Conservation (phyloP, 2,329 filamentous ascomycete genomes). For the Penicillium sp. region DNA sequence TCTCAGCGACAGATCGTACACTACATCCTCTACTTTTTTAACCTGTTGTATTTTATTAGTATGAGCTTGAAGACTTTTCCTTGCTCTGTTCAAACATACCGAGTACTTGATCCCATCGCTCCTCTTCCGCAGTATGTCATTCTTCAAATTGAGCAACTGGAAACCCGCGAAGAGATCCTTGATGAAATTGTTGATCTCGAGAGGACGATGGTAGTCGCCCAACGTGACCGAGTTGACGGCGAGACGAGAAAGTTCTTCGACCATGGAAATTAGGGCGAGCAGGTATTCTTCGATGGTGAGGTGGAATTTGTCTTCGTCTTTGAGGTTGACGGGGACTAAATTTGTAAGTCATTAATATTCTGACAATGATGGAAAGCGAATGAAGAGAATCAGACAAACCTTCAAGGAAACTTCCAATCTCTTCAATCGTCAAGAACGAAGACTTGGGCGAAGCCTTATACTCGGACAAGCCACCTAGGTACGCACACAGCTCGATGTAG, state of each 20-base stretch:
- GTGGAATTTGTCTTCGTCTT: slow-evolving; percentile 86
- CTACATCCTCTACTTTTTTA: slow-evolving; percentile 96
- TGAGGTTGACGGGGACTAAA: slow-evolving; percentile 83
- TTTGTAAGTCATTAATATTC: not conserved
- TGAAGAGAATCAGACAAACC: slow-evolving; percentile 47
- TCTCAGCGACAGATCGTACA: slow-evolving; percentile 87
- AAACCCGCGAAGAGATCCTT: slow-evolving; percentile 95
- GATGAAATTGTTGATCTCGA: slow-evolving; percentile 86
- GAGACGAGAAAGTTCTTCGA: slow-evolving; percentile 85
- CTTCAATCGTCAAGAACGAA: slow-evolving; percentile 79
- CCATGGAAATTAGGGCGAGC: slow-evolving; percentile 76
- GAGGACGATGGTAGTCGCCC: slow-evolving; percentile 78
- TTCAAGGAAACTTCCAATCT: slow-evolving; percentile 73
- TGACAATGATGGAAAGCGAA: not conserved
- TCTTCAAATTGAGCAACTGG: slow-evolving; percentile 96
- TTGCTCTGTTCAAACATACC: slow-evolving; percentile 30
- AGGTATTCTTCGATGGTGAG: slow-evolving; percentile 97
- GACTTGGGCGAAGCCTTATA: slow-evolving; percentile 45
- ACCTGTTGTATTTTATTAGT: slow-evolving; percentile 47
- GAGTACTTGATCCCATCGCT: slow-evolving; percentile 95
- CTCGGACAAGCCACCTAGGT: slow-evolving; percentile 71
- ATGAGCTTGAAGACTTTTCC: not conserved
- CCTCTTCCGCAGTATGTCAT: slow-evolving; percentile 80
- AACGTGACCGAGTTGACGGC: slow-evolving; percentile 93
- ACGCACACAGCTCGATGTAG: slow-evolving; percentile 62